phyloP scores from a whole-genome alignment of 192 early-diverging fungal genomes.

The Linnemannia exigua region DNA sequence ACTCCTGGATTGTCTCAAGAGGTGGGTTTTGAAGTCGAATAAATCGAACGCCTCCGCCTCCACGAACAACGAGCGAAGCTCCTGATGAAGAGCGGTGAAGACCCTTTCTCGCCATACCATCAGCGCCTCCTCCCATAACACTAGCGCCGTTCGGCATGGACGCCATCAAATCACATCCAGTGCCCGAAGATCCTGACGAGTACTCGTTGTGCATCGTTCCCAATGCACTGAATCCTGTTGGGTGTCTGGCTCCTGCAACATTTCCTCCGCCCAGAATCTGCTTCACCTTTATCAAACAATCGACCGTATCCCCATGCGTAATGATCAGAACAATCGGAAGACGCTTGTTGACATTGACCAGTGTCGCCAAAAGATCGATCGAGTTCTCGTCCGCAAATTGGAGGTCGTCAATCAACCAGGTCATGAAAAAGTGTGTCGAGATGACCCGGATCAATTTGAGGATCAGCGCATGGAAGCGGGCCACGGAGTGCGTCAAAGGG shows the following conservation, averaged over 20 bases:
- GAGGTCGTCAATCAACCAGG: conserved; percentile 55
- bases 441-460: conserved; percentile 54
- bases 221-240: conserved; percentile 20
- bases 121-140: not conserved
- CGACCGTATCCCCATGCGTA: conserved; percentile 38
- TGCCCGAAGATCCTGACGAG: not conserved
- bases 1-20: conserved; percentile 35
- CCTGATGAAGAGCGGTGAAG: conserved; percentile 11
- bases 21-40: conserved; percentile 40
- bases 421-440: conserved; percentile 57
- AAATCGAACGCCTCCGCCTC: conserved; percentile 49
- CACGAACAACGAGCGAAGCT: conserved; percentile 28
- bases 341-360: conserved; percentile 53
- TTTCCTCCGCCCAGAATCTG: conserved; percentile 48
- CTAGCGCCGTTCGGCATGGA: not conserved
- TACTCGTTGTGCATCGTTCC: conserved; percentile 35
- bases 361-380: conserved; percentile 35
- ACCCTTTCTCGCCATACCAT: not conserved
- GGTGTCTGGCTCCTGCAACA: conserved; percentile 11
- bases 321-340: conserved; percentile 51
- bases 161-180: not conserved
- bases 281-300: conserved; percentile 47
- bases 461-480: conserved; percentile 46
- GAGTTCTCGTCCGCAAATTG: conserved; percentile 54
- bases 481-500: conserved; percentile 41